Conservation (phyloP, 1,284 basidiomycete species). For the Leccinum idahoense region DNA sequence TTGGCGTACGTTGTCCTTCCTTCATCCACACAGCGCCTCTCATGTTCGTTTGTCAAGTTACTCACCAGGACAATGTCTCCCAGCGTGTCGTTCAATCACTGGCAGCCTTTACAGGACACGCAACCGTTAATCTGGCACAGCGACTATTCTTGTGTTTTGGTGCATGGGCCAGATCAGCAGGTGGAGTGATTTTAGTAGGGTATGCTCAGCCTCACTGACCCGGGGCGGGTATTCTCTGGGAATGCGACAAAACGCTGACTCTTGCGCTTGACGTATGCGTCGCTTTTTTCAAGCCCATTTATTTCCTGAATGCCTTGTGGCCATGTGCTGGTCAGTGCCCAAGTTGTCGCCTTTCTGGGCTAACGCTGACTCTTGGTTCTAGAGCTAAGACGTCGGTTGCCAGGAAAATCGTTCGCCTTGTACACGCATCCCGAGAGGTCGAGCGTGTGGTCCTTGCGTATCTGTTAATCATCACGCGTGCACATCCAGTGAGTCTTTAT, state of each 20-base stretch:
- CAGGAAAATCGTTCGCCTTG: constrained; percentile 59
- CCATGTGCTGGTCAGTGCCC: constrained; percentile 53
- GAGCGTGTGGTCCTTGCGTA: constrained; percentile 72
- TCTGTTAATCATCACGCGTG: constrained; percentile 57
- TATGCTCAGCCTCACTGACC: constrained; percentile 7
- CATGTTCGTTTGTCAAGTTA: constrained; percentile 38
- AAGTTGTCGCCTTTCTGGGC: neutral
- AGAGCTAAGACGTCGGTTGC: constrained; percentile 53
- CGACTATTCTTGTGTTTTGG: constrained; percentile 74
- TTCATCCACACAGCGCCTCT: constrained; percentile 8
- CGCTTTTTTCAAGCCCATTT: constrained; percentile 54
- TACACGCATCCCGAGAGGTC: constrained; percentile 61
- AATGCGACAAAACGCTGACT: constrained; percentile 52
- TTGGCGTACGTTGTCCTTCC: constrained; percentile 53
- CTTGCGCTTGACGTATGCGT: constrained; percentile 64
- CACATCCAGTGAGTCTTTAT: constrained; percentile 50
- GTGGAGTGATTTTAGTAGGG: constrained; percentile 32
- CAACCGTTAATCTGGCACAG: constrained; percentile 45
- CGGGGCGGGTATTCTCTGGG: constrained; percentile 43
- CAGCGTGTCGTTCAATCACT: constrained; percentile 57
- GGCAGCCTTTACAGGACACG: constrained; percentile 58
- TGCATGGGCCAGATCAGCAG: constrained; percentile 70
- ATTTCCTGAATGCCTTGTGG: constrained; percentile 64
- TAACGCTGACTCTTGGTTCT: constrained; percentile 1
- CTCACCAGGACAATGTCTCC: constrained; percentile 58